Conservation (phyloP, 2,329 filamentous ascomycete genomes). For the Sordariomycetes sp. region DNA sequence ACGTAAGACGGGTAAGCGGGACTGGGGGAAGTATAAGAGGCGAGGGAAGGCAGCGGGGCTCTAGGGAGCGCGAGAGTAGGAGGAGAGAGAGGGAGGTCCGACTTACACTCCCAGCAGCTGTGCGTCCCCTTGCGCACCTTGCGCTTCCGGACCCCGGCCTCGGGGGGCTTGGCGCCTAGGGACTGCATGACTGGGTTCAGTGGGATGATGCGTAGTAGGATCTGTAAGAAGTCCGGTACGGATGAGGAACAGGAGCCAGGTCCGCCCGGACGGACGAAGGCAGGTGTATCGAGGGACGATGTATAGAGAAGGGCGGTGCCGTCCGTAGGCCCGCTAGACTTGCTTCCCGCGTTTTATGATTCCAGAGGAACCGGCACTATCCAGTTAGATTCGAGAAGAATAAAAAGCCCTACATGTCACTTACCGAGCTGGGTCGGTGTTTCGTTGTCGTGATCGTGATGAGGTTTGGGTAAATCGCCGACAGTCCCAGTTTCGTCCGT, state of each 20-base stretch:
- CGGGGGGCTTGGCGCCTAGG: background rate
- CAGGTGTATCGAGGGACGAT: too few species aligned
- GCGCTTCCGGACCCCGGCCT: background rate
- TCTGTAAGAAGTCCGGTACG: background rate
- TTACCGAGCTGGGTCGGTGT: too few species aligned
- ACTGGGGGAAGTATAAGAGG: background rate
- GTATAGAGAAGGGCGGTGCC: background rate
- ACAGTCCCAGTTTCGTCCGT: background rate
- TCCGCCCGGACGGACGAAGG: background rate
- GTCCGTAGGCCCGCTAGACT: background rate
- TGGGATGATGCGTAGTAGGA: too few species aligned
- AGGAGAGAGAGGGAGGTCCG: background rate
- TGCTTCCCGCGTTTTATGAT: too few species aligned
- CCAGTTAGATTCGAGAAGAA: too few species aligned
- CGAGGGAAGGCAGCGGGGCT: slow-evolving; percentile 23
- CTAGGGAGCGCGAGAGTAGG: background rate
- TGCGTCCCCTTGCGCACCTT: slow-evolving; percentile 41
- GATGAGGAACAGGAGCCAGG: background rate
- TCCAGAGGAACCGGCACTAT: too few species aligned
- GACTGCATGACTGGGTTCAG: background rate
- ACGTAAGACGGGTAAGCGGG: background rate
- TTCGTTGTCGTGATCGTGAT: background rate
- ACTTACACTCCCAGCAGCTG: slow-evolving; percentile 47
- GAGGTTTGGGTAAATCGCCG: background rate
- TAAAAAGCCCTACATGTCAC: too few species aligned